Percentiles rank a stretch among this genome's conserved stretches.
Evolutionary conservation across 495 filamentous ascomycete species (phyloP).

Genomic region (Xylaria bambusicola): DNA sequence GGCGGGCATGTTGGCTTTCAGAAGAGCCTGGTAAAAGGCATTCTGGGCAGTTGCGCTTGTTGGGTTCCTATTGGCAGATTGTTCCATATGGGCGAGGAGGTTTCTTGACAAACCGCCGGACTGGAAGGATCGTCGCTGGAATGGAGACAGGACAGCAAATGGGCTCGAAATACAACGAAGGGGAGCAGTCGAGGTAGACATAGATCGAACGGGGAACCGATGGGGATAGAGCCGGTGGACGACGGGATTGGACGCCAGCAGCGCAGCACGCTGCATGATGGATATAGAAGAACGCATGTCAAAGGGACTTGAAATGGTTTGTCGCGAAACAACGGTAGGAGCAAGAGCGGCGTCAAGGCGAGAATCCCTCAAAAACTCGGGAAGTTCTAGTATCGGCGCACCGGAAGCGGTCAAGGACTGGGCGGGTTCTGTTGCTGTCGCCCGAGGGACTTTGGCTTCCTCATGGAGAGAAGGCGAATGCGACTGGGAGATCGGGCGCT

Average conservation of each 20-base stretch:
- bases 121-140: constrained; percentile 41
- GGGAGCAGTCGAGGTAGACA: constrained; percentile 27
- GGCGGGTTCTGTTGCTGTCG: constrained; percentile 1
- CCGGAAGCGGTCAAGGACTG: constrained; percentile 10
- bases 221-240: constrained; percentile 25
- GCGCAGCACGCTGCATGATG: constrained; percentile 26
- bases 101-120: constrained; percentile 46
- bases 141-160: constrained; percentile 21
- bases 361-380: constrained; percentile 43
- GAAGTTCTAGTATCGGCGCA: constrained; percentile 32
- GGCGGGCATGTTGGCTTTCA: constrained; percentile 87
- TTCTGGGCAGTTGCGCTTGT: constrained; percentile 83
- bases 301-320: constrained; percentile 28
- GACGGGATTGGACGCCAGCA: constrained; percentile 32
- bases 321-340: constrained; percentile 15
- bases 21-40: constrained; percentile 88
- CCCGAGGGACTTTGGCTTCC: not conserved
- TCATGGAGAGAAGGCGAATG: not conserved
- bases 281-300: constrained; percentile 37
- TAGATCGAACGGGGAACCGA: constrained; percentile 20
- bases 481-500: constrained; percentile 19
- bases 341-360: constrained; percentile 23
- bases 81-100: constrained; percentile 63
- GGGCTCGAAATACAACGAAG: constrained; percentile 25
- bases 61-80: constrained; percentile 88